Evolutionary conservation across 345 rosid genomes (phyloP).

Genomic region (Tarenaya hassleriana): DNA sequence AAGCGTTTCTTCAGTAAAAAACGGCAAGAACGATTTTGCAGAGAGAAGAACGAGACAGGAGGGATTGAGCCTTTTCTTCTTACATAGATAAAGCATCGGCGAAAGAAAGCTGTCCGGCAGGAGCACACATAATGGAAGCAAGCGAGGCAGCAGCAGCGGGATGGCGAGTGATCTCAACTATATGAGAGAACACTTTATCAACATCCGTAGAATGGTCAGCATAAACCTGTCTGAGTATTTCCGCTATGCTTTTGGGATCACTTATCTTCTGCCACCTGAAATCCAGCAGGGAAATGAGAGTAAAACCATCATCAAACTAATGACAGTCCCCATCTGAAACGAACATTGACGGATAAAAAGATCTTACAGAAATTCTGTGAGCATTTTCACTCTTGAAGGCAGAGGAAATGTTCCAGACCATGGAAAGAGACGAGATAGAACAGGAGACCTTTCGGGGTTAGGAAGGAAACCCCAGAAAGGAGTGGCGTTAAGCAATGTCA

Average conservation of each 20-base stretch:
- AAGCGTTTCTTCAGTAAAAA: constrained; percentile 12
- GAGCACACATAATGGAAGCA: constrained; percentile 92
- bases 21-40: not conserved
- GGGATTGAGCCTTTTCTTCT: not conserved
- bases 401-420: constrained; percentile 94
- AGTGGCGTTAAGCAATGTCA: constrained; percentile 88
- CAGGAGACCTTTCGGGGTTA: constrained; percentile 68
- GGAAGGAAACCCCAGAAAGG: constrained; percentile 97
- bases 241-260: constrained; percentile 73
- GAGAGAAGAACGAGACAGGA: not conserved
- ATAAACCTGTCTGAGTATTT: constrained; percentile 80
- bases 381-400: constrained; percentile 66
- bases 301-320: not conserved
- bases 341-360: not conserved
- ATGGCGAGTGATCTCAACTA: constrained; percentile 69
- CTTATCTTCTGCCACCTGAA: constrained; percentile 90
- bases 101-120: constrained; percentile 70
- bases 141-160: constrained; percentile 95
- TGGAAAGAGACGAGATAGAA: constrained; percentile 60
- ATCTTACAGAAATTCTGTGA: constrained; percentile 68
- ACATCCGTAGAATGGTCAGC: constrained; percentile 77
- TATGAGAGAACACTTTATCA: constrained; percentile 70
- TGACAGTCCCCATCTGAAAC: not conserved
- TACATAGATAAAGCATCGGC: constrained; percentile 50
- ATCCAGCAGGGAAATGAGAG: constrained; percentile 8